Base-by-base conservation (phyloP, 768 basidiomycete species). In the Xanthoconium stramineum region DNA sequence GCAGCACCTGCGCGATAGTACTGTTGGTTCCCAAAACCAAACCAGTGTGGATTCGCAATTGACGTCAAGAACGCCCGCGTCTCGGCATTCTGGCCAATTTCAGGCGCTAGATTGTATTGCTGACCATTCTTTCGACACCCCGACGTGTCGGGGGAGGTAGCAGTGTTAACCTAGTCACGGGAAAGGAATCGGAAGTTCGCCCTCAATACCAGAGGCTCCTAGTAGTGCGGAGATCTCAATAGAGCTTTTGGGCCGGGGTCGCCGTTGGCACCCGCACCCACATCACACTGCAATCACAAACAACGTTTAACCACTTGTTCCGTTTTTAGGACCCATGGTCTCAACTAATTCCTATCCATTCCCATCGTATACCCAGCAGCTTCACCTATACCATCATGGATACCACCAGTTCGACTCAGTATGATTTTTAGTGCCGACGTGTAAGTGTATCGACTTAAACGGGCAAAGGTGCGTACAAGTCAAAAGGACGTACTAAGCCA, bases 261-360 rank as follows among this genome's bases (percentile, higher is more conserved):
- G 39, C 35, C n/a, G 15, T 60, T 20, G 15, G 59, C 55, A 63
- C 60, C 55, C 15, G 59, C 63, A 13, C 62, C 59, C 62, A 63
- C 62, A 61, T 6, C 2, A 19, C 19, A 47, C 36, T 40, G 62
- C 62, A 65, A 54, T 19, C 48, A 33, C 55, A 64, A 64, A 64
- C 30, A 65, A 52, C 6, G 15, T 5, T 33, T 42, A n/a, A n/a
- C n/a, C n/a, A 7, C 19, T 48, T 50, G 50, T 50, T 36, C 20
- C 12, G 40, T 64, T 55, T 46, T 32, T 6, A 15, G 55, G 28
- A 65, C 55, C 43, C 55, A 57, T 59, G 36, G 5, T n/a, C 20
- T 11, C 33, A 17, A 15, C 13, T 39, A 28, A 44, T 3, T 20
- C 37, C 10, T 13, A 20, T 29, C 28, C 13, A 3, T 48, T 17